A percentile compares a stretch with the other conserved stretches of the same genome.
Evolutionary conservation across 306 rosid genomes (phyloP).

Genomic region (Adenanthera pavonina): DNA sequence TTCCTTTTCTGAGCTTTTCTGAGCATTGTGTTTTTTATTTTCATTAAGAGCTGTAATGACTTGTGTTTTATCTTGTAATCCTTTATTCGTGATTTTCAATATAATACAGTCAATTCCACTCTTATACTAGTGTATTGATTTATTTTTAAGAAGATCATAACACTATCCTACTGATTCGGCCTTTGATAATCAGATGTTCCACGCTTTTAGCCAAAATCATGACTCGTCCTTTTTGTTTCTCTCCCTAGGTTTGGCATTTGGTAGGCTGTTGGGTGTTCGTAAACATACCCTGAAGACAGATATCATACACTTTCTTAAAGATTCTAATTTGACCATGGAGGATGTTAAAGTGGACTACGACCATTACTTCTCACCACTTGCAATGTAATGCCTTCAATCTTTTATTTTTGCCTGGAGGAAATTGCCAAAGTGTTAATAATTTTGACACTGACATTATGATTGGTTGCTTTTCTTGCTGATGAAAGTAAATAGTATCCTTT

Average conservation of each 20-base stretch:
- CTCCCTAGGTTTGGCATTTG: conserved; percentile 59
- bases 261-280: conserved; percentile 49
- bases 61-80: too few relatives aligned
- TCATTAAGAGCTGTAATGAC: too few relatives aligned
- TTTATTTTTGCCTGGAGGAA: conserved; percentile 16
- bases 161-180: too few relatives aligned
- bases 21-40: too few relatives aligned
- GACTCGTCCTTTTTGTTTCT: conserved; percentile 24
- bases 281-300: conserved; percentile 73
- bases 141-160: too few relatives aligned
- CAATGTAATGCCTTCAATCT: conserved; percentile 60
- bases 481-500: neutral
- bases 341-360: conserved; percentile 77
- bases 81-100: too few relatives aligned
- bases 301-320: conserved; percentile 66
- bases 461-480: conserved; percentile 8
- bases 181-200: conserved; percentile 24
- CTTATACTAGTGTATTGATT: too few relatives aligned
- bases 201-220: neutral
- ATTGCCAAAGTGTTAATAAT: conserved; percentile 24
- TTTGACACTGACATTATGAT: conserved; percentile 7
- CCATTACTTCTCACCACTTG: conserved; percentile 44
- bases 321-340: conserved; percentile 65
- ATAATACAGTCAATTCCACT: too few relatives aligned
- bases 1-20: too few relatives aligned